Conservation (phyloP, 73 alveolate genomes). For the Paramecium biaurelia region DNA sequence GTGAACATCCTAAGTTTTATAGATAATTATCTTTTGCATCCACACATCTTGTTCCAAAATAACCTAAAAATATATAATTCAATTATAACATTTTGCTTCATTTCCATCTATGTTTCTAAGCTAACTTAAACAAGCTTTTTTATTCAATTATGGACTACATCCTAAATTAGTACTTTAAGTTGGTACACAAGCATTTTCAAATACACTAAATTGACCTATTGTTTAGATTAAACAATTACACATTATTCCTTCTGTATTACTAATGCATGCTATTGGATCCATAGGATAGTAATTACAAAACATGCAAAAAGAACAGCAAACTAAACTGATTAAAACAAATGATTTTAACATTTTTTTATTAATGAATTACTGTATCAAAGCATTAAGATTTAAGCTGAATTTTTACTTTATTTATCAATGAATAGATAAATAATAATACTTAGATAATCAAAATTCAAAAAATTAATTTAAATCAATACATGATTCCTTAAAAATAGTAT, state of each 20-base stretch:
- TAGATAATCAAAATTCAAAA: neutral
- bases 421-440: neutral
- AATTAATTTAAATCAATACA: slow-evolving; percentile 37
- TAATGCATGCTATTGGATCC: slow-evolving; percentile 18
- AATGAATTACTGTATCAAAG: neutral
- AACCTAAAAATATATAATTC: neutral
- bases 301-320: neutral
- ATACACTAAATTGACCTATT: neutral
- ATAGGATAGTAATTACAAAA: slow-evolving; percentile 32
- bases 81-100: neutral
- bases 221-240: neutral
- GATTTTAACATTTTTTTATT: neutral
- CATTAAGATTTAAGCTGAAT: neutral
- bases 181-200: slow-evolving; percentile 29
- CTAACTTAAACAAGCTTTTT: neutral
- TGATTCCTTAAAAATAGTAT: slow-evolving; percentile 51
- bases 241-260: slow-evolving; percentile 24
- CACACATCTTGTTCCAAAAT: slow-evolving; percentile 11
- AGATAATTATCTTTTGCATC: neutral
- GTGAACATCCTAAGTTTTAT: neutral
- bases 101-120: neutral
- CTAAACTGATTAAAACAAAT: neutral
- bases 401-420: neutral
- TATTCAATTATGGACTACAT: slow-evolving; percentile 27
- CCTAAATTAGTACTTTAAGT: neutral